Percentiles rank a stretch among this genome's conserved stretches.
Evolutionary conservation across 805 yeast genomes (phyloP).

Genomic region (Kuraishia ogatae): DNA sequence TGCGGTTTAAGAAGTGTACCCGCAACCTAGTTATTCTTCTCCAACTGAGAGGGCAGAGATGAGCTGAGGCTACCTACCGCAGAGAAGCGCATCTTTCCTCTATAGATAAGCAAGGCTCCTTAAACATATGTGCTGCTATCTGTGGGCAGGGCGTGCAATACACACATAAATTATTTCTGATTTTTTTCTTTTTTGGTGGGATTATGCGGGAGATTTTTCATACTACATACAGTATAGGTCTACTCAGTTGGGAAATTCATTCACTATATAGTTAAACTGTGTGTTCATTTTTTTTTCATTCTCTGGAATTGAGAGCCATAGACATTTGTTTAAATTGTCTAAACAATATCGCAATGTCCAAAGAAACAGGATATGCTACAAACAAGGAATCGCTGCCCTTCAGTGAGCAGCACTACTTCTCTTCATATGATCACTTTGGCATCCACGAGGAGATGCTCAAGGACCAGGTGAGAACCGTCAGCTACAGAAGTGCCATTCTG

Average conservation of each 20-base stretch:
- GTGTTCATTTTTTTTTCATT: too few species aligned
- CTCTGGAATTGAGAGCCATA: neutral
- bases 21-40: too few species aligned
- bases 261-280: neutral
- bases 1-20: too few species aligned
- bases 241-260: neutral
- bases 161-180: neutral
- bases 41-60: too few species aligned
- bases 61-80: neutral
- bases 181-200: neutral
- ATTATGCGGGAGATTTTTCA: neutral
- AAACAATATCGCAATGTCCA: neutral
- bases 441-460: constrained; percentile 99
- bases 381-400: constrained; percentile 55
- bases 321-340: neutral
- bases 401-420: constrained; percentile 87
- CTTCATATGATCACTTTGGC: constrained; percentile 93
- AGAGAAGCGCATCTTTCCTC: neutral
- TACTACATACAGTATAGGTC: neutral
- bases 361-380: constrained; percentile 44
- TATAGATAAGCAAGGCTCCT: neutral
- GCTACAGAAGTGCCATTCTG: constrained; percentile 87
- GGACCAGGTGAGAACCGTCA: constrained; percentile 84
- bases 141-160: constrained; percentile 1
- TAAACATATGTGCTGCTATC: constrained; percentile 1